Evolutionary conservation across 2,329 filamentous ascomycete species (phyloP).

Genomic region (Scorias spongiosa): DNA sequence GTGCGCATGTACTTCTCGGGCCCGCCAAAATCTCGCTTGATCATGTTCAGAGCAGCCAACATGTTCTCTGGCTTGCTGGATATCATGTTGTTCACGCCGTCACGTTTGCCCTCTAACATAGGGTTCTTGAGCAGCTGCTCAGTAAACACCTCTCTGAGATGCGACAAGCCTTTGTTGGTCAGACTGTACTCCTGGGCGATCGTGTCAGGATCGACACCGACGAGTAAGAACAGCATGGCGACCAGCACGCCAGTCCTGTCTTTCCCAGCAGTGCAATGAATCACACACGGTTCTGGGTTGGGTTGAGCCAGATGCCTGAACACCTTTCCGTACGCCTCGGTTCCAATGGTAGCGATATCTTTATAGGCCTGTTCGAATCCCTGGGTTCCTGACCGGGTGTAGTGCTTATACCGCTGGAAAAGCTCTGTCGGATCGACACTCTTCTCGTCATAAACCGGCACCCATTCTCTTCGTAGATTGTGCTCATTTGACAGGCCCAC

Average conservation of each 20-base stretch:
- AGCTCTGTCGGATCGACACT: conserved; percentile 49
- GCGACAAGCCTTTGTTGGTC: conserved; percentile 45
- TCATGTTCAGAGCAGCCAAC: conserved; percentile 34
- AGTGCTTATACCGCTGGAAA: conserved; percentile 45
- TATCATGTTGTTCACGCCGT: conserved; percentile 30
- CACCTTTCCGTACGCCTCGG: conserved; percentile 42
- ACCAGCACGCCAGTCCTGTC: conserved; percentile 59
- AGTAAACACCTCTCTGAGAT: conserved; percentile 31
- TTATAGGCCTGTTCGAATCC: conserved; percentile 51
- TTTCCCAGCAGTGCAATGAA: conserved; percentile 67
- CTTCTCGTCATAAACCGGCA: conserved; percentile 47
- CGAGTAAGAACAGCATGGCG: conserved; percentile 49
- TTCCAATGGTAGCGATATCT: conserved; percentile 42
- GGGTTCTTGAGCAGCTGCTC: conserved; percentile 38
- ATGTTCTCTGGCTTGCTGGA: conserved; percentile 35
- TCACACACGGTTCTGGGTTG: conserved; percentile 36
- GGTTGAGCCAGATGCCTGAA: conserved; percentile 40
- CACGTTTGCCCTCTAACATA: conserved; percentile 31
- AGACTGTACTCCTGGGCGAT: conserved; percentile 56
- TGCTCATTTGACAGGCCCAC: conserved; percentile 21
- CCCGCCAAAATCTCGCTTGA: conserved; percentile 46
- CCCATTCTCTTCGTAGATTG: conserved; percentile 41
- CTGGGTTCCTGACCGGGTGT: conserved; percentile 38
- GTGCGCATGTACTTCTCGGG: conserved; percentile 47
- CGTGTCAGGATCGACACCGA: conserved; percentile 41